Conservation (phyloP, 202 grass and related monocot genomes). For the Setaria viridis region DNA sequence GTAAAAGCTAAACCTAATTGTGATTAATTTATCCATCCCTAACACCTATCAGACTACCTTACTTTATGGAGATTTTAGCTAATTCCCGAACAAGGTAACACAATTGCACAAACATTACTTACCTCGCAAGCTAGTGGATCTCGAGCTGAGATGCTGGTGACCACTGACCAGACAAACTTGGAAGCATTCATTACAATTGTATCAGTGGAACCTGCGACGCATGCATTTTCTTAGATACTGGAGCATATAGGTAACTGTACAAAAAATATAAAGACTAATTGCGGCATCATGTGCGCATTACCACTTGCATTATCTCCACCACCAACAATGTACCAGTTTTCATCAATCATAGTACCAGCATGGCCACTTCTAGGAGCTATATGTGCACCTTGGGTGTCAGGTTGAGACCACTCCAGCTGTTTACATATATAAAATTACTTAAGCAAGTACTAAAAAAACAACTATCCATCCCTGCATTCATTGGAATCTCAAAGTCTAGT, state of each 20-base stretch:
- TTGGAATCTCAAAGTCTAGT: background rate
- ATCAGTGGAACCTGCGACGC: slow-evolving; percentile 74
- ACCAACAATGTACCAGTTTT: slow-evolving; percentile 98
- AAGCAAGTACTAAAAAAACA: slow-evolving; percentile 14
- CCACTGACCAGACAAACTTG: slow-evolving; percentile 90
- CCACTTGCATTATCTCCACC: slow-evolving; percentile 97
- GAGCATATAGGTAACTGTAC: background rate
- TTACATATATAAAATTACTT: slow-evolving; percentile 34
- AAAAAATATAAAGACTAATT: slow-evolving; percentile 19
- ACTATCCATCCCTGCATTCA: background rate
- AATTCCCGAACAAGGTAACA: slow-evolving; percentile 18
- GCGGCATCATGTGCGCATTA: slow-evolving; percentile 47
- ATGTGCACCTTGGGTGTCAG: slow-evolving; percentile 87
- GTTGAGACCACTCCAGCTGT: slow-evolving; percentile 97
- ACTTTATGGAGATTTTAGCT: background rate
- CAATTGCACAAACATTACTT: slow-evolving; percentile 34
- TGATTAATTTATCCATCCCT: slow-evolving; percentile 23
- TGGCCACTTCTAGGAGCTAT: slow-evolving; percentile 92
- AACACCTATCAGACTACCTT: background rate
- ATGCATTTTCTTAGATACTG: slow-evolving; percentile 40
- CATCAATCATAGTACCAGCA: slow-evolving; percentile 79
- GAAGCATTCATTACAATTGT: slow-evolving; percentile 83
- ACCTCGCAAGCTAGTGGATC: slow-evolving; percentile 98
- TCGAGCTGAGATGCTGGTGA: slow-evolving; percentile 65
- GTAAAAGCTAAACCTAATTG: slow-evolving; percentile 11